These are phyloP conservation scores for Microbotryomycetes sp. DNA, from an alignment of 1,284 basidiomycete genomes.

Conservation along the genomic window DNA sequence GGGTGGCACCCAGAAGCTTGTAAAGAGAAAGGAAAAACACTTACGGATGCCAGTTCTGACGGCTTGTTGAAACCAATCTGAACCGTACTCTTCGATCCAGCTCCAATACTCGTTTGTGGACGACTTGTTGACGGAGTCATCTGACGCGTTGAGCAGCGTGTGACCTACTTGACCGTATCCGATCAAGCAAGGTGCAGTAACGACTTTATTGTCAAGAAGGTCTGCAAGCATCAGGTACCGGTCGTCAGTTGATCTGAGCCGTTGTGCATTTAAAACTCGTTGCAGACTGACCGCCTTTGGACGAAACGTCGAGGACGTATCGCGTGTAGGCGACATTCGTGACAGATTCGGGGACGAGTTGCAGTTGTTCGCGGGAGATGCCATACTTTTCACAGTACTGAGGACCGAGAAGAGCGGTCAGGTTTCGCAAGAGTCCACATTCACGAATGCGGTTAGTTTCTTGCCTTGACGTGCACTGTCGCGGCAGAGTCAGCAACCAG, in stretches of 20 bases:
- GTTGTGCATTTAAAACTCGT: too few species aligned
- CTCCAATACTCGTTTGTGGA: conserved; percentile 60
- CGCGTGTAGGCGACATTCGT: conserved; percentile 51
- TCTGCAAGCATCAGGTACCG: too few species aligned
- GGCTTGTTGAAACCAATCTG: conserved; percentile 60
- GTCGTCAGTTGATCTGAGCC: too few species aligned
- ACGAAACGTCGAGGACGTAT: conserved; percentile 70
- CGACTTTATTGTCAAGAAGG: conserved; percentile 64
- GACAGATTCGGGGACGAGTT: conserved; percentile 52
- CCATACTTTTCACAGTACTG: conserved; percentile 64
- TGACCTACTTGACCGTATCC: conserved; percentile 93
- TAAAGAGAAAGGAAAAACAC: background rate
- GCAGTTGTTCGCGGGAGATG: conserved; percentile 55
- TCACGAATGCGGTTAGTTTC: too few species aligned
- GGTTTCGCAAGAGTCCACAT: too few species aligned
- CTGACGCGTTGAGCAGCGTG: conserved; percentile 48
- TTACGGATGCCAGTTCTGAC: conserved; percentile 65
- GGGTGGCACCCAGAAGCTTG: background rate
- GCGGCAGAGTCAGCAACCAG: too few species aligned
- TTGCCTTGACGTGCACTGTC: too few species aligned
- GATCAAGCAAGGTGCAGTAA: conserved; percentile 74
- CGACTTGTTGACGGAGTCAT: conserved; percentile 50
- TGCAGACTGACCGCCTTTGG: conserved; percentile 48
- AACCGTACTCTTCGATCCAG: conserved; percentile 53
- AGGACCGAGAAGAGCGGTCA: too few species aligned